Conservation (phyloP, 108 stramenopile species). For the Pseudonitzschia multistriata region DNA sequence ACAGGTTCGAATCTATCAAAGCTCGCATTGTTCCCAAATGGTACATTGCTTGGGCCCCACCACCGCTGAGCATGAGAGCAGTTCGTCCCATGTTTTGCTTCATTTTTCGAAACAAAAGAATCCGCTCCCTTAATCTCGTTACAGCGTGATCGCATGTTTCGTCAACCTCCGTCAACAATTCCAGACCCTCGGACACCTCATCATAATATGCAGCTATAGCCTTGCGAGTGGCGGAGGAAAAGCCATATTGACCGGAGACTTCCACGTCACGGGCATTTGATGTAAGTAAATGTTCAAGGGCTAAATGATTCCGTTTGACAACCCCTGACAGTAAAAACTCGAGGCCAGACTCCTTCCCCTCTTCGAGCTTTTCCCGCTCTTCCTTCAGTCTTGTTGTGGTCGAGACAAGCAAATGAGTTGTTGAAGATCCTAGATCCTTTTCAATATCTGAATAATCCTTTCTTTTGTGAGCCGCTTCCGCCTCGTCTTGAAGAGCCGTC, state of each 20-base stretch:
- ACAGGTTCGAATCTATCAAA: constrained; percentile 72
- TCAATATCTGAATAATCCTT: constrained; percentile 37
- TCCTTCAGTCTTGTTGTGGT: constrained; percentile 63
- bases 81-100: constrained; percentile 89
- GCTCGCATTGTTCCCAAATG: constrained; percentile 88
- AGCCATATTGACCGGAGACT: constrained; percentile 63
- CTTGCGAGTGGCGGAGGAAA: constrained; percentile 57
- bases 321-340: constrained; percentile 73
- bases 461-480: constrained; percentile 12
- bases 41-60: constrained; percentile 94
- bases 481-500: constrained; percentile 16
- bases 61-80: constrained; percentile 88
- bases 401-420: constrained; percentile 59
- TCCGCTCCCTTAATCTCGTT: constrained; percentile 58
- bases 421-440: constrained; percentile 54
- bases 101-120: constrained; percentile 71
- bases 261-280: constrained; percentile 71
- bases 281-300: constrained; percentile 73
- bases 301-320: constrained; percentile 89
- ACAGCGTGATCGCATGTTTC: neutral
- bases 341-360: constrained; percentile 43
- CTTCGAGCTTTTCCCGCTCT: constrained; percentile 40
- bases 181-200: constrained; percentile 73
- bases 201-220: constrained; percentile 65
- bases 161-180: constrained; percentile 50